These are phyloP conservation scores for Debaryomycetaceae sp. DNA, from an alignment of 1,139 yeast genomes.

Conservation along the genomic window DNA sequence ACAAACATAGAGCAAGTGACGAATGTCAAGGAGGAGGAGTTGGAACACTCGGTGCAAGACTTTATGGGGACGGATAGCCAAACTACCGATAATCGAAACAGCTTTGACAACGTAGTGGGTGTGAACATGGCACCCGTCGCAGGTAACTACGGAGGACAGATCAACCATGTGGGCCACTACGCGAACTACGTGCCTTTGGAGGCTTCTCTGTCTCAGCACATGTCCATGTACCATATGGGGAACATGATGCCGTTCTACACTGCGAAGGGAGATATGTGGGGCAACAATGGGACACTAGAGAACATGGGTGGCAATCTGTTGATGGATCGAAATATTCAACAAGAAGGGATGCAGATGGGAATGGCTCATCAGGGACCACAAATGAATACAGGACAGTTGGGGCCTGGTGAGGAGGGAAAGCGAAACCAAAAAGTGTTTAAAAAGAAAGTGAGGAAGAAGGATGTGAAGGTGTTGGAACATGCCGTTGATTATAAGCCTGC, in stretches of 20 bases:
- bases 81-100: not conserved
- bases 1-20: conserved; percentile 5
- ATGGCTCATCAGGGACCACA: not conserved
- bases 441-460: conserved; percentile 11
- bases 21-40: conserved; percentile 19
- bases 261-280: not conserved
- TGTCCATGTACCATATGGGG: conserved; percentile 2
- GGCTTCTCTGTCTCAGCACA: conserved; percentile 7
- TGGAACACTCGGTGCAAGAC: conserved; percentile 8
- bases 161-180: conserved; percentile 12
- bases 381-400: not conserved
- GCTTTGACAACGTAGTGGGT: not conserved
- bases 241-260: not conserved
- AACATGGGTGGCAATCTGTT: not conserved
- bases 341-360: not conserved
- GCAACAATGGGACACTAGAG: not conserved
- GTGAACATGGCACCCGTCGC: not conserved
- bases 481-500: conserved; percentile 24
- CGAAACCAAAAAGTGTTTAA: not conserved
- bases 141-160: not conserved
- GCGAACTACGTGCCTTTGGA: conserved; percentile 16
- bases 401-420: not conserved
- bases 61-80: not conserved
- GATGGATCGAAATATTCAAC: not conserved
- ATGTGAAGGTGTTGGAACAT: conserved; percentile 13